phyloP scores from a whole-genome alignment of 768 basidiomycete genomes.

The Sistotremastrum suecicum region DNA sequence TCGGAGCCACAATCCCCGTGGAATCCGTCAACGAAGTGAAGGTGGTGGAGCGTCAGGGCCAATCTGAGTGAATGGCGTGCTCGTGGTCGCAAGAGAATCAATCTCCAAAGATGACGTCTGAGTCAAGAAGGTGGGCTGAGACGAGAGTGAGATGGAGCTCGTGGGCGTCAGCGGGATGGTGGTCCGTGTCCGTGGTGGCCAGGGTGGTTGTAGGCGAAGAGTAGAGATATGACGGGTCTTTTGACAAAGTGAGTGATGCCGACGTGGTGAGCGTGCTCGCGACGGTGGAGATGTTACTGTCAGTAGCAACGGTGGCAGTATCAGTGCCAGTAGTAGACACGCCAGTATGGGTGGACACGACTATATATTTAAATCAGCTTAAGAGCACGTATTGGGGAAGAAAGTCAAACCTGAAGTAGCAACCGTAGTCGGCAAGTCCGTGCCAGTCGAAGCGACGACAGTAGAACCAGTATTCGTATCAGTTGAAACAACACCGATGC shows the following conservation, averaged over 20 bases:
- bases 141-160: conserved; percentile 11
- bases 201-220: conserved; percentile 3
- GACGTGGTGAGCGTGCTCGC: conserved; percentile 5
- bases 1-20: conserved; percentile 11
- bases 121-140: conserved; percentile 23
- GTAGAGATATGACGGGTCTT: background rate
- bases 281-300: conserved; percentile 20
- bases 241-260: background rate
- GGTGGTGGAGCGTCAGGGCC: conserved; percentile 28
- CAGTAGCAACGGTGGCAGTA: conserved; percentile 7
- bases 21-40: conserved; percentile 10
- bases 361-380: conserved; percentile 2
- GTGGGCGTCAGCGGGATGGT: conserved; percentile 8
- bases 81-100: conserved; percentile 9
- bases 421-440: conserved; percentile 2
- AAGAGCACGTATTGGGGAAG: conserved; percentile 3
- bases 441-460: background rate
- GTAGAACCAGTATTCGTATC: too few relatives aligned
- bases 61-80: conserved; percentile 12
- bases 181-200: conserved; percentile 10
- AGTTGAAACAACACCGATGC: too few relatives aligned
- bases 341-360: background rate
- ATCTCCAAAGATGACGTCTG: conserved; percentile 18
- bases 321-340: conserved; percentile 1
- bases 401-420: conserved; percentile 1